A percentile compares a stretch with the other conserved stretches of the same genome.
Evolutionary conservation across 2,329 filamentous ascomycete genomes (phyloP).

Genomic region (Stemphylium vesicarium): DNA sequence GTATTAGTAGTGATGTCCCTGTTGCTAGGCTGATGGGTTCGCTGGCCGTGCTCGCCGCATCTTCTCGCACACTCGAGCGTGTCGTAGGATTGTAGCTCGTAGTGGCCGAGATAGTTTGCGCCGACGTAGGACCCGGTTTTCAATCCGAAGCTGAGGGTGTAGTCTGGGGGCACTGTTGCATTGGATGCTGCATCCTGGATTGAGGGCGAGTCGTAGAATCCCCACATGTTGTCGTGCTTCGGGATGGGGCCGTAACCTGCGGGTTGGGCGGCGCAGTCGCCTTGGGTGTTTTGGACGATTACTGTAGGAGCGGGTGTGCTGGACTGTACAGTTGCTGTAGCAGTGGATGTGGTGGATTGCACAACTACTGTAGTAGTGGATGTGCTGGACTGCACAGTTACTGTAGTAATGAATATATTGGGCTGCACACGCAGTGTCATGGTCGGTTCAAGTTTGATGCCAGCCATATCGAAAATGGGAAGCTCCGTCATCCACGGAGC

Average conservation of each 20-base stretch:
- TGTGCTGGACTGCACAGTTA: no score
- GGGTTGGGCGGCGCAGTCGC: background rate
- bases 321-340: background rate
- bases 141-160: background rate
- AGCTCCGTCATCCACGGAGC: background rate
- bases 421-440: background rate
- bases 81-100: slow-evolving; percentile 2
- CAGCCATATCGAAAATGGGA: background rate
- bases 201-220: background rate
- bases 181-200: background rate
- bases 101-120: background rate
- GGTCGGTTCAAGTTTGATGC: background rate
- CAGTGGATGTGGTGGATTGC: no score
- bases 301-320: background rate
- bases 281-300: background rate
- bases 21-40: background rate
- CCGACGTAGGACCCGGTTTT: slow-evolving; percentile 3
- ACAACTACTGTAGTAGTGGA: background rate
- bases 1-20: background rate
- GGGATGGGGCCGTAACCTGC: background rate
- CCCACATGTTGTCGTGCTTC: background rate
- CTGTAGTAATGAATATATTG: background rate
- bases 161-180: background rate
- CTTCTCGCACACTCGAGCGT: background rate
- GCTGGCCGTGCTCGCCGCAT: background rate